These are phyloP conservation scores for Stellera chamaejasme DNA, from an alignment of 345 rosid genomes.

Conservation along the genomic window DNA sequence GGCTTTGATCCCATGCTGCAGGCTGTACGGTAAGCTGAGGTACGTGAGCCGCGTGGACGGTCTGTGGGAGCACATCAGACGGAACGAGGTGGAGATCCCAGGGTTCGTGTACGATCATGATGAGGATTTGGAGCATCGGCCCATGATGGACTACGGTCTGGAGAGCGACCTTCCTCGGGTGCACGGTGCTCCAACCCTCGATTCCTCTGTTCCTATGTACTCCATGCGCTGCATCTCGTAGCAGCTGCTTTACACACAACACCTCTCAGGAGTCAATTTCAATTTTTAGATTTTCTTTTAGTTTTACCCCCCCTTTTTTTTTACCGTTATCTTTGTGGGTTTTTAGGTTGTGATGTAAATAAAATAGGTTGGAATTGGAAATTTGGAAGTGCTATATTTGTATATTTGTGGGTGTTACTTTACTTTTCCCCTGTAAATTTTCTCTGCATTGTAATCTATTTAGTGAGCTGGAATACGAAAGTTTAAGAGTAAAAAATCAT, in stretches of 20 bases:
- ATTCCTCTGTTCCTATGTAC: slow-evolving; percentile 38
- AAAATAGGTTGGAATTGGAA: no score
- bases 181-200: slow-evolving; percentile 34
- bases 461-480: no score
- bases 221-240: slow-evolving; percentile 66
- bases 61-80: slow-evolving; percentile 70
- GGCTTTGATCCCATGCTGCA: slow-evolving; percentile 19
- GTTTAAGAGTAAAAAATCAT: no score
- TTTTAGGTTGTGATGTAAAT: no score
- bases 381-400: no score
- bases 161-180: slow-evolving; percentile 66
- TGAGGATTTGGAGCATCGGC: slow-evolving; percentile 65
- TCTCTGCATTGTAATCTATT: no score
- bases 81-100: slow-evolving; percentile 64
- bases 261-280: no score
- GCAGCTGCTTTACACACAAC: not conserved
- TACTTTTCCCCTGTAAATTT: no score
- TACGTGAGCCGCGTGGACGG: slow-evolving; percentile 61
- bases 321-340: no score
- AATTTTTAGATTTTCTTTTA: no score
- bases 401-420: no score
- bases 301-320: no score
- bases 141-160: slow-evolving; percentile 69
- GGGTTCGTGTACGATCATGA: slow-evolving; percentile 69
- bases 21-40: slow-evolving; percentile 63